These are phyloP conservation scores for Lactarius indigo DNA, from an alignment of 768 basidiomycete genomes.

Conservation along the genomic window DNA sequence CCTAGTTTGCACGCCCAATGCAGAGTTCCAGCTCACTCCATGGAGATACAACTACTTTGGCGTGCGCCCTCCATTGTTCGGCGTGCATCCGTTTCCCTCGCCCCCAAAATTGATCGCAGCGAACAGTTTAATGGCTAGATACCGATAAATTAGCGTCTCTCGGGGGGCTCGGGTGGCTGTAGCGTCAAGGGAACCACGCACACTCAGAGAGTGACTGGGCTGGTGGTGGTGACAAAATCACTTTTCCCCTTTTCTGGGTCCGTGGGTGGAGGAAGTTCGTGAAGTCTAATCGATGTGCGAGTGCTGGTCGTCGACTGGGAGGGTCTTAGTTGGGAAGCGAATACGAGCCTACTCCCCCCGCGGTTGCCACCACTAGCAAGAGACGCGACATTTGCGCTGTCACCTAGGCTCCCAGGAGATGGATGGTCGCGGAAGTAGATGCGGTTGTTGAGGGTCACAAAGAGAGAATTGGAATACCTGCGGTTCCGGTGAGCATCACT, in stretches of 20 bases:
- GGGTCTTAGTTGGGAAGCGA: neutral
- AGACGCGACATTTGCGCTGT: neutral
- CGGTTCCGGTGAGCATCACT: neutral
- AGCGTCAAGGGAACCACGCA: neutral
- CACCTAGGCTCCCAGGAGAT: neutral
- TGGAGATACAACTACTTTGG: neutral
- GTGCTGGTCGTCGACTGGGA: neutral
- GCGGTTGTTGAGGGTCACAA: slow-evolving; percentile 25
- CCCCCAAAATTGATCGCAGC: neutral
- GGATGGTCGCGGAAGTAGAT: slow-evolving; percentile 3
- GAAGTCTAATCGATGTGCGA: neutral
- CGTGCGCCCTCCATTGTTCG: neutral
- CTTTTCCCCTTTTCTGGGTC: neutral
- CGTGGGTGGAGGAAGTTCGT: neutral
- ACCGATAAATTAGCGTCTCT: neutral
- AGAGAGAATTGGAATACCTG: slow-evolving; percentile 27
- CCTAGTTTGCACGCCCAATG: neutral
- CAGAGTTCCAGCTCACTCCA: neutral
- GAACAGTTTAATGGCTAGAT: neutral
- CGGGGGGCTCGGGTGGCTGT: neutral
- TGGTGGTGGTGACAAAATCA: neutral
- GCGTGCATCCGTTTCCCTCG: neutral
- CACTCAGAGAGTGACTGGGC: neutral
- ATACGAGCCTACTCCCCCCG: neutral
- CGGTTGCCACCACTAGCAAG: neutral